Base-by-base conservation (phyloP, 305 asterid genomes). In the Euphrasia arctica region DNA sequence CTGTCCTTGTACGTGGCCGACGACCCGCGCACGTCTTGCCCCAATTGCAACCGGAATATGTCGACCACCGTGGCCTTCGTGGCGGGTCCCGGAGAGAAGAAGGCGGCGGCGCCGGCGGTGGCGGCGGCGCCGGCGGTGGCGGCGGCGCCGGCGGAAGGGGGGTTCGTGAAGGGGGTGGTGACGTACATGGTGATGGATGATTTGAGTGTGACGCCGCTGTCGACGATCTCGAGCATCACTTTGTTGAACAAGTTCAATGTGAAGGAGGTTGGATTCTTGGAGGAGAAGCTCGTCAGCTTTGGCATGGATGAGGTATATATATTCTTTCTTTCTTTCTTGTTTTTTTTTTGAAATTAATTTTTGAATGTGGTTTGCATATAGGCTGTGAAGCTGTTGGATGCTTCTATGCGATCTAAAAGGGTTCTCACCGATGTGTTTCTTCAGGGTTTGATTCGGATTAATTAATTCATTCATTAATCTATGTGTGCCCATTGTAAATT, bases 131-230 rank as follows among this genome's bases (percentile, higher is more conserved):
- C 31, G 4, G 57, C 9, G 0, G 52, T 18, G 22, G 2, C 22
- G 31, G 11, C 9, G 4, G 57, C 8, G 57, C 2, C 31, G 4
- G 57, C 9, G 0, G 52, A 14, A 41, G 84, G 75, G 10, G 82
- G 82, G 3, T 57, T 74, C 49, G 86, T 78, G 54, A 79, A 71
- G 74, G 87, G 58, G 32, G 73, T 65, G 54, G 77, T 70, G 13
- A 70, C 77, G 0, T 82, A 77, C 18, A 77, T 79, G 77, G 79
- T 81, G 13, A 72, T 75, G 80, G 85, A 84, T 74, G 66, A 82
- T 27, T 27, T 82, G 73, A 75, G 3, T 6, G 77, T 85, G 29
- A 68, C 58, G 64, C 88, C 88, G 45, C 61, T 64, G 78, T 75
- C 85, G 0, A 68, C 78, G 4, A 71, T 82, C 12, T 75, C 80